Evolutionary conservation across 2,329 filamentous ascomycete species (phyloP).

Genomic region (Sclerotinia glacialis): DNA sequence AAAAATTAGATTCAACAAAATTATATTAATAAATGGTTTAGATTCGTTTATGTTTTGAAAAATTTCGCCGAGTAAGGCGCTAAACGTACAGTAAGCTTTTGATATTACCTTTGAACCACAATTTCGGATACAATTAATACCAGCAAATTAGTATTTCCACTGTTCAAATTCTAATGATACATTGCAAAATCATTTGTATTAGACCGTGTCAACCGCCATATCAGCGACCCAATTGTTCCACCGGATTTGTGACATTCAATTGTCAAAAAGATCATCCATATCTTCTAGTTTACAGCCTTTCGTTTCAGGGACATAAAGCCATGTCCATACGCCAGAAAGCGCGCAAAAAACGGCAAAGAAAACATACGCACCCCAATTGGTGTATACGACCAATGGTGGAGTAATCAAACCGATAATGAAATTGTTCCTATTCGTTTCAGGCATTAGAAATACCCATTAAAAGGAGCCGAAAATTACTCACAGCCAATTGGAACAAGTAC

Average conservation of each 20-base stretch:
- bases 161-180: neutral
- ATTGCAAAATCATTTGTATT: neutral
- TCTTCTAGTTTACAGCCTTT: slow-evolving; percentile 55
- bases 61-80: too few relatives aligned
- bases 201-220: too few relatives aligned
- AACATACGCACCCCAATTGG: slow-evolving; percentile 54
- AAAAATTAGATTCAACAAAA: too few relatives aligned
- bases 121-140: too few relatives aligned
- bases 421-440: slow-evolving; percentile 9
- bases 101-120: too few relatives aligned
- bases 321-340: slow-evolving; percentile 48
- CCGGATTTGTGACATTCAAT: neutral
- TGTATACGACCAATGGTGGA: slow-evolving; percentile 58
- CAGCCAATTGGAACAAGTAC: slow-evolving; percentile 62
- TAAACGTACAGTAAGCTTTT: too few relatives aligned
- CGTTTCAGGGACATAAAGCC: slow-evolving; percentile 46
- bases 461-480: neutral
- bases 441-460: neutral
- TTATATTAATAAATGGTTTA: too few relatives aligned
- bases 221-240: neutral
- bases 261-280: slow-evolving; percentile 44
- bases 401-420: slow-evolving; percentile 52
- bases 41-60: too few relatives aligned
- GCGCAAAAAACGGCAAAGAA: slow-evolving; percentile 53
- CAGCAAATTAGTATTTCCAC: too few relatives aligned